Percentiles rank a stretch among this genome's conserved stretches.
phyloP scores from a whole-genome alignment of 2,329 filamentous ascomycete genomes.

The Blumeriella jaapii region DNA sequence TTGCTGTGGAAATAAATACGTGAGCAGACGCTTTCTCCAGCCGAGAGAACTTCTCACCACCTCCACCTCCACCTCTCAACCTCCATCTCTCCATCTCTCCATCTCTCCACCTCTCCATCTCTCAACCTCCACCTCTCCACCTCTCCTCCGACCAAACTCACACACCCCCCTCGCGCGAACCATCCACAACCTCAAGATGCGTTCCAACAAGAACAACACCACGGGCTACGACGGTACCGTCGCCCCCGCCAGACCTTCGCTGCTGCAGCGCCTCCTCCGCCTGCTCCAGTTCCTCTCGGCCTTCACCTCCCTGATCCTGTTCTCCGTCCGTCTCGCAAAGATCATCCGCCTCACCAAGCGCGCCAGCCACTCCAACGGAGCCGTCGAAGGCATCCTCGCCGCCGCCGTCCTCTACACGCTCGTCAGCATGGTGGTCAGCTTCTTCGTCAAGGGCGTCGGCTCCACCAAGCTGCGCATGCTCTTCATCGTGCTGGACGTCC shows the following conservation, averaged over 20 bases:
- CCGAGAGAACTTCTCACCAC: too few relatives aligned
- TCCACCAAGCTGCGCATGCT: conserved; percentile 29
- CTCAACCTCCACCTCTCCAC: too few relatives aligned
- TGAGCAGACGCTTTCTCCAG: too few relatives aligned
- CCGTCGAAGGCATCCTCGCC: conserved; percentile 35
- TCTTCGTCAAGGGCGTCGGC: conserved; percentile 27
- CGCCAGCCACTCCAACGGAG: conserved; percentile 28
- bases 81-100: too few relatives aligned
- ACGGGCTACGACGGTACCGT: neutral
- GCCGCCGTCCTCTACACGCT: conserved; percentile 34
- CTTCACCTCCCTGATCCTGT: conserved; percentile 32
- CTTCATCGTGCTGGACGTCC: conserved; percentile 30
- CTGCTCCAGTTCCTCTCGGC: conserved; percentile 33
- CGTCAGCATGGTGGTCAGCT: conserved; percentile 27
- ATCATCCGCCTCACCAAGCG: conserved; percentile 30
- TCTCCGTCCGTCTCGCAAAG: conserved; percentile 31
- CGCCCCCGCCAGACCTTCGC: conserved; percentile 1
- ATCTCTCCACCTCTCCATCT: too few relatives aligned
- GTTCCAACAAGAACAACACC: conserved; percentile 1
- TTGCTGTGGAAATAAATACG: too few relatives aligned
- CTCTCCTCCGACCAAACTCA: too few relatives aligned
- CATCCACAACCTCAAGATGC: conserved; percentile 1
- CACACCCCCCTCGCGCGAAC: too few relatives aligned
- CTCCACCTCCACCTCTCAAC: too few relatives aligned
- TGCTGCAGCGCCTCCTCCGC: conserved; percentile 9